Conservation (phyloP, 2,329 filamentous ascomycete genomes). For the Hypomyces perniciosus region DNA sequence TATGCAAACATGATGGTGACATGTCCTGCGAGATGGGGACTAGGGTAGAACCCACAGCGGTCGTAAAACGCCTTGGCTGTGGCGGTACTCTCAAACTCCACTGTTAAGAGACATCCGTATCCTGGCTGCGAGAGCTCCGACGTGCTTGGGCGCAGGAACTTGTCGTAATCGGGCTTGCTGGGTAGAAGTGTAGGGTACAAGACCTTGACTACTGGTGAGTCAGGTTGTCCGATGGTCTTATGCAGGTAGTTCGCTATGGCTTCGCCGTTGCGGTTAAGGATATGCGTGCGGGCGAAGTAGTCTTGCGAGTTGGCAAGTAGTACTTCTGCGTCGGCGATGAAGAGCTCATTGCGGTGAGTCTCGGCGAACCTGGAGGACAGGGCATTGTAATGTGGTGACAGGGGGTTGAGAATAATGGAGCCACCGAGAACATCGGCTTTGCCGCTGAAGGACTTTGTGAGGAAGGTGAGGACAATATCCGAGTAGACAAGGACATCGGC, state of each 20-base stretch:
- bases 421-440: constrained; percentile 50
- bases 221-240: constrained; percentile 20
- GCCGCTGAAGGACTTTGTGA: constrained; percentile 56
- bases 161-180: constrained; percentile 27
- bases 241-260: constrained; percentile 36
- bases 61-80: constrained; percentile 44
- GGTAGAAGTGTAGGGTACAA: constrained; percentile 38
- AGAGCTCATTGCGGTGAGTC: constrained; percentile 39
- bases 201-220: constrained; percentile 33
- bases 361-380: constrained; percentile 28
- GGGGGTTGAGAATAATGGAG: constrained; percentile 43
- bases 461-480: constrained; percentile 45
- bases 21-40: constrained; percentile 49
- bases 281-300: constrained; percentile 34
- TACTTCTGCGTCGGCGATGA: constrained; percentile 38
- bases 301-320: constrained; percentile 40
- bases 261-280: constrained; percentile 39
- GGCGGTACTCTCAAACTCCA: constrained; percentile 42
- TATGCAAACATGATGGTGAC: constrained; percentile 45
- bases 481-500: constrained; percentile 43
- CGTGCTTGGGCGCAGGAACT: constrained; percentile 31
- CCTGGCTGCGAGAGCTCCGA: constrained; percentile 43
- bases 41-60: constrained; percentile 40
- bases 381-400: constrained; percentile 33
- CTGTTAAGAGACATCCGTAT: constrained; percentile 48